Conservation (phyloP, 805 yeast genomes). For the Cyberlindnera japonica region DNA sequence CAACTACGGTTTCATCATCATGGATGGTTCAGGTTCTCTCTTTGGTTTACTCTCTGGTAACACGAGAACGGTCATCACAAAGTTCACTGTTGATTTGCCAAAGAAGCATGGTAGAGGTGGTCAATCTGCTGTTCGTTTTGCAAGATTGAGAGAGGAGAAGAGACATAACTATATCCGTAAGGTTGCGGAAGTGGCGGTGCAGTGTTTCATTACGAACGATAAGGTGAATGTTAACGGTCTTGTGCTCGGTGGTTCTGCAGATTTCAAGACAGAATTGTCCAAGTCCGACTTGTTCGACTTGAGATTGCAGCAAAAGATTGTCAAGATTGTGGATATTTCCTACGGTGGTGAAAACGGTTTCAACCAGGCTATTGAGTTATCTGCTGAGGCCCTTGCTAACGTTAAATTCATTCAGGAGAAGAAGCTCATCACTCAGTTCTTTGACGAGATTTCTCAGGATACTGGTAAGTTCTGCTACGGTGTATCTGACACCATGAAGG, state of each 20-base stretch:
- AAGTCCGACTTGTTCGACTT: slow-evolving; percentile 91
- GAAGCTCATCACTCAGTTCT: slow-evolving; percentile 86
- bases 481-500: slow-evolving; percentile 93
- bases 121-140: slow-evolving; percentile 98
- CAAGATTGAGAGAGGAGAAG: slow-evolving; percentile 97
- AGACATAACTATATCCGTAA: slow-evolving; percentile 98
- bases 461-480: slow-evolving; percentile 98
- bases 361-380: slow-evolving; percentile 96
- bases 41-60: slow-evolving; percentile 96
- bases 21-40: slow-evolving; percentile 99
- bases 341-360: slow-evolving; percentile 99
- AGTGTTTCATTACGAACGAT: slow-evolving; percentile 91
- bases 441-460: slow-evolving; percentile 97
- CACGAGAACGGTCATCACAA: slow-evolving; percentile 93
- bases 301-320: slow-evolving; percentile 82
- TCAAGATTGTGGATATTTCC: slow-evolving; percentile 93
- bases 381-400: slow-evolving; percentile 94
- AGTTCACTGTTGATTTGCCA: slow-evolving; percentile 95
- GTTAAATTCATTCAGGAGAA: slow-evolving; percentile 98
- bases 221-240: slow-evolving; percentile 92
- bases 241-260: slow-evolving; percentile 98
- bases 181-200: slow-evolving; percentile 97
- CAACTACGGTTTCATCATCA: slow-evolving; percentile 93
- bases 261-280: slow-evolving; percentile 91
- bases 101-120: slow-evolving; percentile 99